Evolutionary conservation across 352 stramenopile species (phyloP), one percentile per base, ranked within the genome.

Genomic region (Globisporangium barbulae): DNA sequence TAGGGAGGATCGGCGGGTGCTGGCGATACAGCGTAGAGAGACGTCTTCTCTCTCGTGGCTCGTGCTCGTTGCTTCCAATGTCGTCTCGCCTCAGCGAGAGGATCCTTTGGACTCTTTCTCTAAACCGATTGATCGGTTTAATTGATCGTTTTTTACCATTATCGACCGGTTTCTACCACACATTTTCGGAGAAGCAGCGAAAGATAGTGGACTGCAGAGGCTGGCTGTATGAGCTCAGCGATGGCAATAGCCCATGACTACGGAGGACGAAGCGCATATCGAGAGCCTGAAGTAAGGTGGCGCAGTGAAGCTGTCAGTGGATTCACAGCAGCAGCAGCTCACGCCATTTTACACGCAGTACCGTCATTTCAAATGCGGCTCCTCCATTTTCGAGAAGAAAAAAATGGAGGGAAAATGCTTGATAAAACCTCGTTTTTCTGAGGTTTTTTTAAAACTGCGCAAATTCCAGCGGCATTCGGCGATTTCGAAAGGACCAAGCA

Each of bases 361-460:
- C 39, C 9, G 22, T 35, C 22, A 37, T 54, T 54, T 54, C 48
- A 54, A 54, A 54, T 54, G 28, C 17, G n/a, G 47, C 21, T 53
- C 47, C 47, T 53, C 47, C 22, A 21, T 53, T 53, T 21, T 33
- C 19, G 15, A 42, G 7, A 4, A 49, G 44, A 28, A 31, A 54
- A 52, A 54, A 54, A 54, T 39, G 48, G 48, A 37, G 25, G 48
- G 48, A 54, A 54, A 54, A 54, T 28, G 48, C 3, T n/a, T 2
- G 3, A 54, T 37, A 22, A 37, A 54, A 54, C 48, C 48, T 54
- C 15, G 48, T 13, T 54, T 13, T 54, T 5, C 5, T 21, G 6
- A 54, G 47, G 21, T 53, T 54, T 54, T 37, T 37, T 5, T 6
- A 35, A 54, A 35, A 31, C 12, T 22, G 48, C 13, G n/a, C 21